Evolutionary conservation across 2,329 filamentous ascomycete genomes (phyloP), one percentile per base, ranked within the genome.

Genomic region (Beauveria scarabaeidicola): DNA sequence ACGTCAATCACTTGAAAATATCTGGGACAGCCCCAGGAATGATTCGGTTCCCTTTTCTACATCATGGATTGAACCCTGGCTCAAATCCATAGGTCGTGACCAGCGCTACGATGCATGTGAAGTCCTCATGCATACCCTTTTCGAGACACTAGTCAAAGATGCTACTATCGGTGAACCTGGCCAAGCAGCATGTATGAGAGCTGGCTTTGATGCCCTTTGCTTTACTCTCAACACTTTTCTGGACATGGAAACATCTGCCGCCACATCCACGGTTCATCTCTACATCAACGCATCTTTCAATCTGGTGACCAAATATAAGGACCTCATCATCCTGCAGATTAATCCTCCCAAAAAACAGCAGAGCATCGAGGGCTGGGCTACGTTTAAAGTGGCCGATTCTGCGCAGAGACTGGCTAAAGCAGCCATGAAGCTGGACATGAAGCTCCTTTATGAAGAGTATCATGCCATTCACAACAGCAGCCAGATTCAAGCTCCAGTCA

Each of bases 91-190:
- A 61, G 85, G 87, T 61, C 80, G 86, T 5, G 83, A 86, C 59
- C 90, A 91, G 67, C 84, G 91, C 61, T 86, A 88, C 19, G 88
- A 92, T 64, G 88, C 90, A 8, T 92, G 91, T 70, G 85, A 91
- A 62, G 84, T 88, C n/a, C 77, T 97, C 46, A 80, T 90, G 43
- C 82, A 88, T 63, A 86, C 91, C 58, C 80, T 96, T 10, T 82
- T 97, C 46, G 81, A 84, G 59, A 82, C 81, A 7, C 79, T 87
- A 23, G 84, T 78, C 13, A 74, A 83, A 62, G 79, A 83, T 38
- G 69, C 76, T 1, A 72, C 69, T 13, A 82, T 84, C 57, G 80
- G 85, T 1, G 75, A 79, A 36, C 77, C 80, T 53, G 84, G 85
- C 6, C 79, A 82, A 65, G 77, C 81, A 2, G 81, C 82, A 21